Conservation (phyloP, 371 early-diverging fungal species). For the Mucor indicus region DNA sequence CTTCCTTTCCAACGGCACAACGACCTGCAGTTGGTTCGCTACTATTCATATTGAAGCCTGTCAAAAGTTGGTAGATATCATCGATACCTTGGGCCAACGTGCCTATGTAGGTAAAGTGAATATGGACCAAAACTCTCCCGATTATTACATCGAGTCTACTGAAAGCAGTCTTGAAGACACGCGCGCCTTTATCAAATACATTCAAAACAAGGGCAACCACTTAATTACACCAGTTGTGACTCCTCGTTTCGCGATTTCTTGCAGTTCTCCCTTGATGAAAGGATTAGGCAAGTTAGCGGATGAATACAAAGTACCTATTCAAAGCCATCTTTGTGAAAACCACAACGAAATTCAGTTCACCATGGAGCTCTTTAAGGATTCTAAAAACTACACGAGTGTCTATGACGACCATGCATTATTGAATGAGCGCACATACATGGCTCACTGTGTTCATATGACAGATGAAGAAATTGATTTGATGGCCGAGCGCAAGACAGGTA, state of each 20-base stretch:
- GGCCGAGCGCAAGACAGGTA: conserved; percentile 58
- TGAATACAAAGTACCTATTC: conserved; percentile 67
- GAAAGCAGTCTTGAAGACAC: conserved; percentile 67
- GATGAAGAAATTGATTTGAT: conserved; percentile 68
- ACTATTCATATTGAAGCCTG: conserved; percentile 81
- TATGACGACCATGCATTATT: conserved; percentile 70
- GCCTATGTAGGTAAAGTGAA: conserved; percentile 92
- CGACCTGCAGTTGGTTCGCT: conserved; percentile 89
- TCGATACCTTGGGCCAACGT: conserved; percentile 77
- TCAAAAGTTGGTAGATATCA: conserved; percentile 66
- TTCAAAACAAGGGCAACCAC: conserved; percentile 22
- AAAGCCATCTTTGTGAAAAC: conserved; percentile 87
- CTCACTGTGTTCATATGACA: conserved; percentile 87
- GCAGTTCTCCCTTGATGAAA: conserved; percentile 64
- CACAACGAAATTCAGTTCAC: conserved; percentile 72
- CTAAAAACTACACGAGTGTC: conserved; percentile 68
- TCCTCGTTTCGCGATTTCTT: conserved; percentile 88
- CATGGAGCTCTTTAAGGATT: conserved; percentile 65
- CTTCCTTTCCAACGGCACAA: conserved; percentile 77
- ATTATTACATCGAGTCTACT: conserved; percentile 77
- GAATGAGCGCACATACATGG: conserved; percentile 77
- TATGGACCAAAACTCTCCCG: conserved; percentile 89
- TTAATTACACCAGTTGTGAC: conserved; percentile 80
- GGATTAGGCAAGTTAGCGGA: conserved; percentile 70
- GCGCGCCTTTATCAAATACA: conserved; percentile 63